A percentile compares a stretch with the other conserved stretches of the same genome.
Evolutionary conservation across 768 basidiomycete genomes (phyloP).

Genomic region (Leccinum disarticulatum): DNA sequence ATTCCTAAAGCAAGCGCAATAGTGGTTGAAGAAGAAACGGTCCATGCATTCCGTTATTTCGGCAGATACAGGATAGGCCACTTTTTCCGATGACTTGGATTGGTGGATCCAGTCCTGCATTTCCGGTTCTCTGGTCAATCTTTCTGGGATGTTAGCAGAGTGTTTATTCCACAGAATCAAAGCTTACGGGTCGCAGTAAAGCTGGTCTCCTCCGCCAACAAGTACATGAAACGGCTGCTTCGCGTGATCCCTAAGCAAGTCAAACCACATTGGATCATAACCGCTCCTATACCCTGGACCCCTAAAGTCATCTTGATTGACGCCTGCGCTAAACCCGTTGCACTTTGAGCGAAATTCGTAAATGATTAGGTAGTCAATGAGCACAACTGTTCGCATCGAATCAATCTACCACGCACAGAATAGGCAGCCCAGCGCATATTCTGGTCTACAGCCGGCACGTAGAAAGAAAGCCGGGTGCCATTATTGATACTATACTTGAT

Average conservation of each 20-base stretch:
- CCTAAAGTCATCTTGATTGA: slow-evolving; percentile 85
- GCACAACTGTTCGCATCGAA: background rate
- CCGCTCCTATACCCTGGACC: slow-evolving; percentile 78
- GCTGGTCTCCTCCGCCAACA: slow-evolving; percentile 91
- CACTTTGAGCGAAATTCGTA: slow-evolving; percentile 46
- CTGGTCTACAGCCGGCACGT: slow-evolving; percentile 74
- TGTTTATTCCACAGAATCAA: background rate
- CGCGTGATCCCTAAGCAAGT: slow-evolving; percentile 82
- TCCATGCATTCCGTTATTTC: slow-evolving; percentile 79
- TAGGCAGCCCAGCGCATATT: slow-evolving; percentile 92
- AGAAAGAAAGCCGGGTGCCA: slow-evolving; percentile 75
- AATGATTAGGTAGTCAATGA: background rate
- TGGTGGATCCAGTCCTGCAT: slow-evolving; percentile 80
- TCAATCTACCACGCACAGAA: slow-evolving; percentile 51
- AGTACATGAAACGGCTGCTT: slow-evolving; percentile 85
- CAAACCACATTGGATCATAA: slow-evolving; percentile 91
- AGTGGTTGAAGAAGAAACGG: slow-evolving; percentile 88
- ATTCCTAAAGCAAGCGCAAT: slow-evolving; percentile 80
- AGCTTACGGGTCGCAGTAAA: slow-evolving; percentile 79
- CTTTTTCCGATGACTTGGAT: slow-evolving; percentile 58
- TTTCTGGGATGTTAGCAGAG: slow-evolving; percentile 25
- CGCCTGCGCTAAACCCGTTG: slow-evolving; percentile 86
- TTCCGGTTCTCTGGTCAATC: slow-evolving; percentile 84
- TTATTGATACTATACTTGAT: slow-evolving; percentile 82
- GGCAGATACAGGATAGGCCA: slow-evolving; percentile 56